Evolutionary conservation across 306 rosid genomes (phyloP), one percentile per base, ranked within the genome.

Genomic region (Dalbergia cultrata): DNA sequence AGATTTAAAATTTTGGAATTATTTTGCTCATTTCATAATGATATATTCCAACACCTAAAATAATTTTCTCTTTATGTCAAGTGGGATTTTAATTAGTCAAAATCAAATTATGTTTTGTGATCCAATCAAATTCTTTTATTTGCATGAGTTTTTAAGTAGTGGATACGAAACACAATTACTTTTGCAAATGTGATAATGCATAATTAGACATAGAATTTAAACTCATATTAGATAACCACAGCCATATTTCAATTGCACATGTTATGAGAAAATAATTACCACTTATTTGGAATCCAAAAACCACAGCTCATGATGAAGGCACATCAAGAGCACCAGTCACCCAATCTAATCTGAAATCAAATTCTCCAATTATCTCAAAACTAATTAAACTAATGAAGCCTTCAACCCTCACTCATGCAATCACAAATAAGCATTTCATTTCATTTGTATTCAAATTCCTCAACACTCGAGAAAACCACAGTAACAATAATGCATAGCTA

Each of bases 281-380:
- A 74, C 97, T 88, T 62, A 93, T 90, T n/a, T n/a, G n/a, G n/a
- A n/a, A n/a, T n/a, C n/a, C n/a, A n/a, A n/a, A 96, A 80, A 96
- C 95, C 56, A 92, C 90, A 65, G 99, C 98, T n/a, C n/a, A n/a
- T n/a, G n/a, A n/a, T n/a, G n/a, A 91, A 67, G 99, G 96, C 68
- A 90, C 97, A 82, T 92, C 90, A 14, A 90, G 78, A 73, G 91
- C 88, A 37, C 81, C 67, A 8, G 84, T 85, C 75, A 96, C 88
- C 97, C 94, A 87, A 54, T 88, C 85, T 68, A 68, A 63, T 78
- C 79, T 69, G 2, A 50, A 9, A 10, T 11, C 5, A 47, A 45
- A 8, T 8, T 49, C 54, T 49, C 54, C 31, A n/a, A 66, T 37
- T 80, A 82, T 74, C 76, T 34, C 83, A 67, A 66, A 61, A 74